phyloP scores from a whole-genome alignment of 2,329 filamentous ascomycete genomes.

The Fusarium sp. region DNA sequence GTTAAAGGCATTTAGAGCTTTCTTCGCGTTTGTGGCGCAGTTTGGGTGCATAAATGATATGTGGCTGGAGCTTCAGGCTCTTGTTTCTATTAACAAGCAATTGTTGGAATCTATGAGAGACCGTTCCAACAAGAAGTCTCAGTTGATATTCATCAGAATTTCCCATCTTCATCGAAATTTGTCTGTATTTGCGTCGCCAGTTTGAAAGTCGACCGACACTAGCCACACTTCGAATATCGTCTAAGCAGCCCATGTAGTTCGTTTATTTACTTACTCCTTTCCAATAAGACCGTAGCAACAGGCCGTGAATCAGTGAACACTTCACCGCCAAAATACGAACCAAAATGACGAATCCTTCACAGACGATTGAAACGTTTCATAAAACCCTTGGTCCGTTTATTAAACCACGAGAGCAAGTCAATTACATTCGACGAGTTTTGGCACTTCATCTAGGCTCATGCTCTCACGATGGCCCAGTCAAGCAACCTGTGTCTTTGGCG shows the following conservation, averaged over 20 bases:
- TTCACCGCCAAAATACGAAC: slow-evolving; percentile 29
- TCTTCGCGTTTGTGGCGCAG: slow-evolving; percentile 32
- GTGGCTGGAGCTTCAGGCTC: slow-evolving; percentile 26
- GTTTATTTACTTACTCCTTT: slow-evolving; percentile 33
- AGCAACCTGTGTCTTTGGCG: slow-evolving; percentile 62
- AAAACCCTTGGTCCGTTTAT: slow-evolving; percentile 64
- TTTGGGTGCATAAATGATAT: not conserved
- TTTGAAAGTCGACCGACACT: not conserved
- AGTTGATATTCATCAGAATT: not conserved
- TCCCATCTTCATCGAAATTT: not conserved
- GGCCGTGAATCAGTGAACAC: slow-evolving; percentile 6
- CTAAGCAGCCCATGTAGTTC: slow-evolving; percentile 23
- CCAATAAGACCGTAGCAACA: slow-evolving; percentile 27
- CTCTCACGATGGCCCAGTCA: slow-evolving; percentile 57
- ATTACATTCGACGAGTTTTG: slow-evolving; percentile 67
- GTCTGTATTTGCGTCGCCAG: not conserved
- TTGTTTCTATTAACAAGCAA: not conserved
- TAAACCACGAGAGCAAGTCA: slow-evolving; percentile 67
- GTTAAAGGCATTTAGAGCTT: slow-evolving; percentile 17
- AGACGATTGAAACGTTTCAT: slow-evolving; percentile 54
- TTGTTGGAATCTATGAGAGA: not conserved
- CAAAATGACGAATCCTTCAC: slow-evolving; percentile 50
- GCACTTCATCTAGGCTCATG: slow-evolving; percentile 65
- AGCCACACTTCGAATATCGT: slow-evolving; percentile 25
- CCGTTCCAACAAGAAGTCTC: not conserved